Evolutionary conservation across 2,329 filamentous ascomycete genomes (phyloP).

Genomic region (Trichoderma sp.): DNA sequence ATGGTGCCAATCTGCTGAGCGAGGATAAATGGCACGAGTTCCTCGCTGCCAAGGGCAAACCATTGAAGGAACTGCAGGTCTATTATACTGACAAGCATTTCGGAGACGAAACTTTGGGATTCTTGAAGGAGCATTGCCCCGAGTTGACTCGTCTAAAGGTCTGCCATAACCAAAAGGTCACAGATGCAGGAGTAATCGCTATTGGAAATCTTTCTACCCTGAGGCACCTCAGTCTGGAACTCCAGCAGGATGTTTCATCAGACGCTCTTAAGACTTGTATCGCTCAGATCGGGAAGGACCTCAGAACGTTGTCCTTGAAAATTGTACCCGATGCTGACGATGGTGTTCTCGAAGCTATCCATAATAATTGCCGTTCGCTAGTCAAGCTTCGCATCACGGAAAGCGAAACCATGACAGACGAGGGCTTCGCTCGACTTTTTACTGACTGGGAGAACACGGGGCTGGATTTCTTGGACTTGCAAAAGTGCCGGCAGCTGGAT

Average conservation of each 20-base stretch:
- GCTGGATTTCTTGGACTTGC: slow-evolving; percentile 71
- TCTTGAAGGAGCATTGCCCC: slow-evolving; percentile 66
- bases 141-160: slow-evolving; percentile 76
- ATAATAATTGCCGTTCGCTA: slow-evolving; percentile 66
- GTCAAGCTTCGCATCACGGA: slow-evolving; percentile 79
- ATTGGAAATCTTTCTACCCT: slow-evolving; percentile 65
- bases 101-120: slow-evolving; percentile 65
- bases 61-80: slow-evolving; percentile 70
- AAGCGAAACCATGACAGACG: slow-evolving; percentile 74
- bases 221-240: slow-evolving; percentile 73
- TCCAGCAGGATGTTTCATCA: slow-evolving; percentile 58
- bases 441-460: slow-evolving; percentile 72
- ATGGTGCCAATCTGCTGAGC: slow-evolving; percentile 81
- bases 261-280: slow-evolving; percentile 64
- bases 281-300: slow-evolving; percentile 58
- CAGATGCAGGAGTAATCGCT: slow-evolving; percentile 62
- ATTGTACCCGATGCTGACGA: slow-evolving; percentile 68
- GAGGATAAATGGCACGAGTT: slow-evolving; percentile 73
- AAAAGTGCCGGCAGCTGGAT: slow-evolving; percentile 76
- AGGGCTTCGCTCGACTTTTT: slow-evolving; percentile 72
- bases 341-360: slow-evolving; percentile 68
- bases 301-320: slow-evolving; percentile 79
- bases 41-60: slow-evolving; percentile 64
- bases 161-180: slow-evolving; percentile 74
- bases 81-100: slow-evolving; percentile 85